Conservation (phyloP, 1,284 basidiomycete species). For the Neolentinus lepideus region DNA sequence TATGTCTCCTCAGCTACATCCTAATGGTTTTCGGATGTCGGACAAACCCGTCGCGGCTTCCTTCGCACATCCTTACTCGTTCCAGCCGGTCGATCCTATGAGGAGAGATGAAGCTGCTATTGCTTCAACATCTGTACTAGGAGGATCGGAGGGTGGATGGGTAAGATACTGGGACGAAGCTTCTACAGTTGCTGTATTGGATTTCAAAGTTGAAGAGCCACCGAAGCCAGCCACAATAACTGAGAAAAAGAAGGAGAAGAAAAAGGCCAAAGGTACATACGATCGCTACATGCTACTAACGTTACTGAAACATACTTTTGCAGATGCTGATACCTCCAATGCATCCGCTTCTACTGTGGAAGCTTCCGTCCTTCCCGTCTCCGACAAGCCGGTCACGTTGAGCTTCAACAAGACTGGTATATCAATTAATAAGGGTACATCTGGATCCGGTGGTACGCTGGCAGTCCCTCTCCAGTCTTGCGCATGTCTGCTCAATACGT, state of each 20-base stretch:
- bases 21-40: constrained; percentile 82
- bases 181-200: constrained; percentile 61
- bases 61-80: constrained; percentile 82
- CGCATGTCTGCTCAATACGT: not conserved
- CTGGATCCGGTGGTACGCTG: not conserved
- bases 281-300: not conserved
- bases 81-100: constrained; percentile 71
- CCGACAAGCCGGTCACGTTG: constrained; percentile 71
- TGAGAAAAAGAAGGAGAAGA: constrained; percentile 62
- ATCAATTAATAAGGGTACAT: constrained; percentile 7
- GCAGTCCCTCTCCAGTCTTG: not conserved
- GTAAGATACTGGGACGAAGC: constrained; percentile 81
- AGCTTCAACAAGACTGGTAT: constrained; percentile 51
- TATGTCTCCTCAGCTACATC: constrained; percentile 78
- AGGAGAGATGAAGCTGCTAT: constrained; percentile 70
- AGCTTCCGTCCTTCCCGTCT: constrained; percentile 61
- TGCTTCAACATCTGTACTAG: constrained; percentile 53
- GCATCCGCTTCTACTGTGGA: constrained; percentile 26
- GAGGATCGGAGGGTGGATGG: constrained; percentile 64
- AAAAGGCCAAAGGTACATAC: constrained; percentile 43
- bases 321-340: constrained; percentile 8
- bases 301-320: constrained; percentile 1
- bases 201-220: constrained; percentile 73
- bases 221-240: constrained; percentile 32
- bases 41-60: constrained; percentile 82